These are phyloP conservation scores for Delitschia confertaspora DNA, from an alignment of 495 filamentous ascomycete species.

Conservation along the genomic window DNA sequence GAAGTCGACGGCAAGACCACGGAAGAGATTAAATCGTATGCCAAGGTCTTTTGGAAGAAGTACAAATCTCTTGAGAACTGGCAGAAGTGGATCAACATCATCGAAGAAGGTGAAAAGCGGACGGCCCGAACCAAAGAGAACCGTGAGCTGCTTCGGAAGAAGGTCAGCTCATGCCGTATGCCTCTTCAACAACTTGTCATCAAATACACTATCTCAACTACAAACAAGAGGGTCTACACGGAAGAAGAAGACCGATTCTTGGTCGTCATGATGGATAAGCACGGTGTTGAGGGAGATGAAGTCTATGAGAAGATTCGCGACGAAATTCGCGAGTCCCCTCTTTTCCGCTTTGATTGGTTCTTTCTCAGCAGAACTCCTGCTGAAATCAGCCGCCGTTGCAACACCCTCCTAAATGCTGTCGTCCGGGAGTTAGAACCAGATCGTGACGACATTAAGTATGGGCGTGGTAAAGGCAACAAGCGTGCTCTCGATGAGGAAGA, in stretches of 20 bases:
- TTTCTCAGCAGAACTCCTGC: slow-evolving; percentile 89
- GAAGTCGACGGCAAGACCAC: slow-evolving; percentile 88
- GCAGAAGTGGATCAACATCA: slow-evolving; percentile 72
- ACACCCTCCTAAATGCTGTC: slow-evolving; percentile 87
- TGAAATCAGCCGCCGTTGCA: slow-evolving; percentile 85
- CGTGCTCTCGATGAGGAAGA: slow-evolving; percentile 68
- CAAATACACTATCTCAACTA: slow-evolving; percentile 96
- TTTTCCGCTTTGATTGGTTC: slow-evolving; percentile 99
- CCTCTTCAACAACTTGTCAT: slow-evolving; percentile 96
- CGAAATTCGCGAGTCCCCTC: slow-evolving; percentile 76
- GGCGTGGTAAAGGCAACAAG: slow-evolving; percentile 52
- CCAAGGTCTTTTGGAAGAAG: slow-evolving; percentile 88
- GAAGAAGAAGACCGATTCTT: slow-evolving; percentile 98
- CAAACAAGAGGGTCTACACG: slow-evolving; percentile 99
- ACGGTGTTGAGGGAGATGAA: slow-evolving; percentile 52
- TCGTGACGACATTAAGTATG: slow-evolving; percentile 45
- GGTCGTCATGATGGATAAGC: slow-evolving; percentile 82
- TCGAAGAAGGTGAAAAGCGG: slow-evolving; percentile 87
- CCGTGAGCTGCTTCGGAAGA: slow-evolving; percentile 86
- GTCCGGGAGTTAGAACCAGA: slow-evolving; percentile 80
- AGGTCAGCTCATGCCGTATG: slow-evolving; percentile 90
- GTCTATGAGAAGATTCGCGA: slow-evolving; percentile 38
- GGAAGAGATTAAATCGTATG: slow-evolving; percentile 78
- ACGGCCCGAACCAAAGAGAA: slow-evolving; percentile 82
- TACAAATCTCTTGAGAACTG: slow-evolving; percentile 84